Evolutionary conservation across 148 eudicot genomes (phyloP).

Genomic region (Diospyros kaki): DNA sequence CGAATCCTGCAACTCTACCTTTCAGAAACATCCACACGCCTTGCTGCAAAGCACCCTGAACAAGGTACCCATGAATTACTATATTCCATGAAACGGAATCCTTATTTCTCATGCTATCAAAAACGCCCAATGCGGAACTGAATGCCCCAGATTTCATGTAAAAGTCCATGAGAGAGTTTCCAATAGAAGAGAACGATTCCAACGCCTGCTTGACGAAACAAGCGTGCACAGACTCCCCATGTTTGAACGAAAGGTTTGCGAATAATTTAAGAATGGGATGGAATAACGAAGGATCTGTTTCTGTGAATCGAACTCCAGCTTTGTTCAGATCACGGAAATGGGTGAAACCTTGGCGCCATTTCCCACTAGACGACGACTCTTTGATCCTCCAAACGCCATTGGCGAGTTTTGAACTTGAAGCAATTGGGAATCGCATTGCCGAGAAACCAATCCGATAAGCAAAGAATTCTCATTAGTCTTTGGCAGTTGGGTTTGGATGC

Average conservation of each 20-base stretch:
- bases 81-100: conserved; percentile 87
- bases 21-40: conserved; percentile 52
- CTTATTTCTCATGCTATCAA: conserved; percentile 28
- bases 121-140: conserved; percentile 30
- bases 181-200: conserved; percentile 45
- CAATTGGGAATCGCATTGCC: conserved; percentile 32
- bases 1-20: conserved; percentile 51
- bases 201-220: conserved; percentile 58
- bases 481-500: too few relatives aligned
- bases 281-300: conserved; percentile 31
- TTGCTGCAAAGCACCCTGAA: conserved; percentile 33
- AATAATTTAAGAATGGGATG: conserved; percentile 68
- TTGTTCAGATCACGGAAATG: conserved; percentile 32
- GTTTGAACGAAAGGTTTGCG: conserved; percentile 34
- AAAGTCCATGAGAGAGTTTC: conserved; percentile 58
- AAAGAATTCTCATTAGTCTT: too few relatives aligned
- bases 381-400: conserved; percentile 37
- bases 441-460: not conserved
- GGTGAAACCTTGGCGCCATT: conserved; percentile 48
- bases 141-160: conserved; percentile 56
- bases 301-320: conserved; percentile 34
- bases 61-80: conserved; percentile 52
- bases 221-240: conserved; percentile 58
- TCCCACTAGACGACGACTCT: conserved; percentile 32
- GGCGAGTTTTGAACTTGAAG: conserved; percentile 23